Conservation (phyloP, 2,329 filamentous ascomycete species). For the Fusarium globosum region DNA sequence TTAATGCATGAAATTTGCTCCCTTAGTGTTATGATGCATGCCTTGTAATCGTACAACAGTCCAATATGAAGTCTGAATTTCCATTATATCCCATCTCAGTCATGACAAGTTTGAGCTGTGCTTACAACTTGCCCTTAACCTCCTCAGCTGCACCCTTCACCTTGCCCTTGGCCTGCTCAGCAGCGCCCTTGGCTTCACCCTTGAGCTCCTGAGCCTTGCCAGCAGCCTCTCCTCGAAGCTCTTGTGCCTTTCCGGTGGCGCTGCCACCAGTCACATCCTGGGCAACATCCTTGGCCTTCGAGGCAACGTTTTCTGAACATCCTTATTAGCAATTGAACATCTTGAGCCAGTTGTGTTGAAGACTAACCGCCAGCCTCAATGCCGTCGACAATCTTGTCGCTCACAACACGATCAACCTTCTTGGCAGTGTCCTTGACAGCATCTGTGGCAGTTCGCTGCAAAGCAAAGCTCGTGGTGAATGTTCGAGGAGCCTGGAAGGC, state of each 20-base stretch:
- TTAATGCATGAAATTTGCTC: conserved; percentile 31
- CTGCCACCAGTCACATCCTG: conserved; percentile 49
- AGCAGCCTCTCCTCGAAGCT: conserved; percentile 53
- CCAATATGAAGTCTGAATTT: conserved; percentile 5
- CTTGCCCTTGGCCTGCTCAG: conserved; percentile 52
- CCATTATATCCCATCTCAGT: conserved; percentile 16
- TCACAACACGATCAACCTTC: conserved; percentile 68
- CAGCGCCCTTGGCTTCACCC: conserved; percentile 58
- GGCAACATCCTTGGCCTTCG: conserved; percentile 61
- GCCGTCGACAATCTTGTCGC: conserved; percentile 70
- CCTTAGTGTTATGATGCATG: conserved; percentile 34
- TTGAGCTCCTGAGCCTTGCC: conserved; percentile 52
- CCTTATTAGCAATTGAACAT: conserved; percentile 16
- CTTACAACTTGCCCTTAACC: conserved; percentile 38
- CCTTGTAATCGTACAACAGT: conserved; percentile 36
- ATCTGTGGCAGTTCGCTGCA: conserved; percentile 63
- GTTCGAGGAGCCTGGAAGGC: conserved; percentile 56
- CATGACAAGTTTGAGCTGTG: neutral
- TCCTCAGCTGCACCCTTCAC: conserved; percentile 34
- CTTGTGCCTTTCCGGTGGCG: conserved; percentile 49
- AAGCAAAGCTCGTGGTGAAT: conserved; percentile 61
- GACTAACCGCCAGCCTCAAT: conserved; percentile 67
- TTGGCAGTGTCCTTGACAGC: conserved; percentile 70
- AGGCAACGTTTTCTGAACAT: conserved; percentile 51
- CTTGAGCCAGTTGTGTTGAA: neutral